A percentile compares a stretch with the other conserved stretches of the same genome.
Evolutionary conservation across 2,329 filamentous ascomycete genomes (phyloP).

Genomic region (Botrytis hyacinthi): DNA sequence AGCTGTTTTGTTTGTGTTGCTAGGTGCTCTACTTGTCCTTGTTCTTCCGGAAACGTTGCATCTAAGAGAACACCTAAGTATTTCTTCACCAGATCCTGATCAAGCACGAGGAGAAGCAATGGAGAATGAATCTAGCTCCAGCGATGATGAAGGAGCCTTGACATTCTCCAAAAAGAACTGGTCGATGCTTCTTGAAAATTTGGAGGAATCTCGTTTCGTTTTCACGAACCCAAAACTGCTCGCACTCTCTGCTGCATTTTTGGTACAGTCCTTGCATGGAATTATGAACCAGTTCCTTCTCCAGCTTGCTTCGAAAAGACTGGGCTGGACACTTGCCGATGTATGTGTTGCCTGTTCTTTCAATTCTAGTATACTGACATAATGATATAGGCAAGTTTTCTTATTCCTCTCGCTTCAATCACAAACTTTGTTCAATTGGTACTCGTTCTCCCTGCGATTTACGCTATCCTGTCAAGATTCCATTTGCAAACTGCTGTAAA

Average conservation of each 20-base stretch:
- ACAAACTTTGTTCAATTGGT: slow-evolving; percentile 25
- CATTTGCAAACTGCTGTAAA: slow-evolving; percentile 17
- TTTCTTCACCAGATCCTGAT: background rate
- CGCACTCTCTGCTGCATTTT: slow-evolving; percentile 19
- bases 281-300: slow-evolving; percentile 41
- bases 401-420: slow-evolving; percentile 25
- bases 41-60: slow-evolving; percentile 31
- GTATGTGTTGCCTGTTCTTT: slow-evolving; percentile 29
- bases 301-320: slow-evolving; percentile 48
- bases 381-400: slow-evolving; percentile 23
- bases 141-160: background rate
- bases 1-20: slow-evolving; percentile 15
- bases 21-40: slow-evolving; percentile 22
- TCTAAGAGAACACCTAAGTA: slow-evolving; percentile 2
- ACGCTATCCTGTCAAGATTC: slow-evolving; percentile 19
- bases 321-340: slow-evolving; percentile 48
- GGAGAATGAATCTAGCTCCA: background rate
- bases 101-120: background rate
- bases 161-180: slow-evolving; percentile 2
- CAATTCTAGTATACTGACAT: slow-evolving; percentile 11
- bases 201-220: slow-evolving; percentile 28
- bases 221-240: slow-evolving; percentile 26
- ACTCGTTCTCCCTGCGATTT: slow-evolving; percentile 24
- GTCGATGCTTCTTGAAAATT: background rate
- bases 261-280: slow-evolving; percentile 17